A percentile compares a stretch with the other conserved stretches of the same genome.
Conservation (phyloP, 2,329 filamentous ascomycete species). For the Botrytis galanthina region DNA sequence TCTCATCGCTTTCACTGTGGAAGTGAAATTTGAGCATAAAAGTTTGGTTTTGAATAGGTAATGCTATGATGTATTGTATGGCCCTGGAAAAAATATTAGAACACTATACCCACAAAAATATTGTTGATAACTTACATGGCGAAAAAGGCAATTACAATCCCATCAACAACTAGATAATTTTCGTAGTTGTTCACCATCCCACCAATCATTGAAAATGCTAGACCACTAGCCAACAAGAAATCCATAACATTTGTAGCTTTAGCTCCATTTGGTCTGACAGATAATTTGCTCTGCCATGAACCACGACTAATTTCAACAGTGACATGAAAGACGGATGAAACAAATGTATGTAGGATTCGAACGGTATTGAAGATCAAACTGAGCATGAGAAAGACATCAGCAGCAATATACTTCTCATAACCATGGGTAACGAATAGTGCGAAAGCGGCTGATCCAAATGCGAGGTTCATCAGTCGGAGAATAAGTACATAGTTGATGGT, state of each 20-base stretch:
- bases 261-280: neutral
- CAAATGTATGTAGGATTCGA: neutral
- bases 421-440: neutral
- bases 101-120: neutral
- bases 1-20: neutral
- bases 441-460: conserved; percentile 1
- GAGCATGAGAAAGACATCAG: neutral
- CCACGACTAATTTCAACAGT: conserved; percentile 1
- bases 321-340: neutral
- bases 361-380: neutral
- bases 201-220: neutral
- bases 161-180: neutral
- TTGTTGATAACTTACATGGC: neutral
- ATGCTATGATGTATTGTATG: conserved; percentile 16
- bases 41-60: neutral
- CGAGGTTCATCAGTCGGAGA: neutral
- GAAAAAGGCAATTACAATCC: neutral
- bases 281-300: neutral
- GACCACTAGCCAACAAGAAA: neutral
- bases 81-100: neutral
- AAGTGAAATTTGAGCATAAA: neutral
- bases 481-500: conserved; percentile 6
- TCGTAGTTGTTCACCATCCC: neutral
- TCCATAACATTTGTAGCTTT: neutral
- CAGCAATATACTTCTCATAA: neutral